Percentiles rank a stretch among this genome's conserved stretches.
These are phyloP conservation scores for Triangularia setosa DNA, from an alignment of 2,329 filamentous ascomycete species.

Conservation along the genomic window DNA sequence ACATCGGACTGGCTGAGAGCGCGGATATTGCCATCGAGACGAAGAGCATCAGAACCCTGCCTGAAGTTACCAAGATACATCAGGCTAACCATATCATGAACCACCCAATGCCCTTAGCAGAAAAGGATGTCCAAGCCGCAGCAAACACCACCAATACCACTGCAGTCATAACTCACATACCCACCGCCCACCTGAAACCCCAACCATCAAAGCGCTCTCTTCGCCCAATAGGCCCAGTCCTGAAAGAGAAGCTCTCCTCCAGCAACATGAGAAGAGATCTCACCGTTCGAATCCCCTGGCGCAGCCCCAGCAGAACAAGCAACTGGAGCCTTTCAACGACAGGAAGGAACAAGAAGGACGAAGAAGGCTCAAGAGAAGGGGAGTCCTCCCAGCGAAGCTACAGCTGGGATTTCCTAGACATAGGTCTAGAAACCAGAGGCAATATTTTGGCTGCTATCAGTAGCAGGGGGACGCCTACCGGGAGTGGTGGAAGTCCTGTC, in stretches of 20 bases:
- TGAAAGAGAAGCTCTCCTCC: background rate
- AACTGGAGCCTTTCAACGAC: background rate
- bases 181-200: background rate
- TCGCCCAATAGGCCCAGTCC: background rate
- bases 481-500: background rate
- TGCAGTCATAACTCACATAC: background rate
- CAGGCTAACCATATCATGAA: background rate
- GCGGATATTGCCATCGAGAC: background rate
- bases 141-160: background rate
- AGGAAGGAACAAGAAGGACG: background rate
- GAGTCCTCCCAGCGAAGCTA: background rate
- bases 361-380: background rate
- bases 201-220: background rate
- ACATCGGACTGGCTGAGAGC: background rate
- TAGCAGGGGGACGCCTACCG: background rate
- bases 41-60: background rate
- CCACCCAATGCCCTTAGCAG: background rate
- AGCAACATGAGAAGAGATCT: background rate
- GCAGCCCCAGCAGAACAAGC: background rate
- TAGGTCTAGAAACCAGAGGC: slow-evolving; percentile 4
- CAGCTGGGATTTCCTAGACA: slow-evolving; percentile 20
- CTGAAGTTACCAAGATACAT: background rate
- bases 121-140: background rate
- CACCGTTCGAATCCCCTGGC: background rate
- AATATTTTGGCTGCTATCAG: background rate